Conservation (phyloP, 805 yeast genomes). For the Wickerhamiella alocasiicola region DNA sequence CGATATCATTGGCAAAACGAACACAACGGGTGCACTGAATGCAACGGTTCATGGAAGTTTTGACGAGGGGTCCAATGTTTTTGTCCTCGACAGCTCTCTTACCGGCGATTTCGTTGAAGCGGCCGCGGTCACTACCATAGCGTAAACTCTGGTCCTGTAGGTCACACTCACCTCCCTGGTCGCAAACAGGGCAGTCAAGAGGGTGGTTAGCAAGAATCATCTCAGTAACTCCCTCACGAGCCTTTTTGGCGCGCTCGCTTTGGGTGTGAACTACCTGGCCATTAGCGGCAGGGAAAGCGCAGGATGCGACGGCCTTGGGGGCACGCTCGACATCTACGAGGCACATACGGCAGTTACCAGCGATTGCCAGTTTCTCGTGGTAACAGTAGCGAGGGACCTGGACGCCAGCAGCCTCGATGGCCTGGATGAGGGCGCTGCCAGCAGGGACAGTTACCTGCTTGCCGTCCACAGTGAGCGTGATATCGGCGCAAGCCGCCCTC, state of each 20-base stretch:
- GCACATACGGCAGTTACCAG: slow-evolving; percentile 92
- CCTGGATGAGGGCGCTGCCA: slow-evolving; percentile 80
- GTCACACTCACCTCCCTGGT: slow-evolving; percentile 92
- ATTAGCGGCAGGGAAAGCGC: slow-evolving; percentile 83
- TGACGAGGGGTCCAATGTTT: slow-evolving; percentile 78
- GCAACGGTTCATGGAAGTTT: slow-evolving; percentile 86
- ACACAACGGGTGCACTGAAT: slow-evolving; percentile 89
- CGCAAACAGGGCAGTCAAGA: slow-evolving; percentile 84
- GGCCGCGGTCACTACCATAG: slow-evolving; percentile 77
- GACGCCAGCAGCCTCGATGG: slow-evolving; percentile 84
- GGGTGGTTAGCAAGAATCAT: slow-evolving; percentile 83
- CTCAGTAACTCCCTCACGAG: slow-evolving; percentile 85
- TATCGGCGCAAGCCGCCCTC: slow-evolving; percentile 34
- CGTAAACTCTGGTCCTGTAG: slow-evolving; percentile 76
- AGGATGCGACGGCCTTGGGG: slow-evolving; percentile 80
- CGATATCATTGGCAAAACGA: slow-evolving; percentile 78
- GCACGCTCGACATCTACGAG: slow-evolving; percentile 80
- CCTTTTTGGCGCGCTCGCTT: slow-evolving; percentile 63
- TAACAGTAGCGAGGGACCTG: slow-evolving; percentile 81
- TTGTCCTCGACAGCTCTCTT: slow-evolving; percentile 86
- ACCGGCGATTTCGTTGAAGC: slow-evolving; percentile 69
- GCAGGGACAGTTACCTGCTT: slow-evolving; percentile 66
- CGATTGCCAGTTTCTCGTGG: slow-evolving; percentile 81
- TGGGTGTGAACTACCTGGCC: slow-evolving; percentile 82
- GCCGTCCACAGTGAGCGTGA: slow-evolving; percentile 50